phyloP scores from a whole-genome alignment of 2,329 filamentous ascomycete species.

The Colletotrichum sansevieriae region DNA sequence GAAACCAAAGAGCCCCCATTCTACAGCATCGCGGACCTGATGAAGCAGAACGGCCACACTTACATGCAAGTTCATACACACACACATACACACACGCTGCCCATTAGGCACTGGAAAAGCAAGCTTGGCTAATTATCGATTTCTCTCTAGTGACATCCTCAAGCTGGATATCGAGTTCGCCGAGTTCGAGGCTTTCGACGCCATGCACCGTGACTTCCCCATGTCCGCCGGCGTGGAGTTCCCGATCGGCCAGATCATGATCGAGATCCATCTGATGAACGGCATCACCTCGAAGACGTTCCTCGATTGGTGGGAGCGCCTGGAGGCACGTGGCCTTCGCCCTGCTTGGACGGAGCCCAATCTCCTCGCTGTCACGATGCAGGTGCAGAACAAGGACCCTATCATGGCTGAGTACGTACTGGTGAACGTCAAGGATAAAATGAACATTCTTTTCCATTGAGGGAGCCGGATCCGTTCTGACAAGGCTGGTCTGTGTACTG shows the following conservation, averaged over 20 bases:
- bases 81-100: not conserved
- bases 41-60: constrained; percentile 53
- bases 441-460: constrained; percentile 33
- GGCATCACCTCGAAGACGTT: constrained; percentile 34
- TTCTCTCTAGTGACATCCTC: constrained; percentile 50
- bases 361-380: constrained; percentile 42
- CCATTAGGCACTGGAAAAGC: no score
- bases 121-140: no score
- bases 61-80: constrained; percentile 46
- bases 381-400: constrained; percentile 33
- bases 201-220: constrained; percentile 44
- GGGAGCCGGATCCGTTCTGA: no score
- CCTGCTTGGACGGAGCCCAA: constrained; percentile 47
- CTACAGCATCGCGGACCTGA: constrained; percentile 53
- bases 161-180: constrained; percentile 57
- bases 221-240: constrained; percentile 26
- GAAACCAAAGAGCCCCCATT: constrained; percentile 46
- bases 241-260: constrained; percentile 44
- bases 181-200: constrained; percentile 51
- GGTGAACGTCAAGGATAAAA: constrained; percentile 44
- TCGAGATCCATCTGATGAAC: constrained; percentile 42
- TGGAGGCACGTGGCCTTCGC: constrained; percentile 44
- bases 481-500: no score
- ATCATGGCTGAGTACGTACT: constrained; percentile 44
- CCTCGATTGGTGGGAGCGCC: constrained; percentile 45